A percentile compares a stretch with the other conserved stretches of the same genome.
Evolutionary conservation across 179 eudicot genomes (phyloP).

Genomic region (Pouteria campechiana): DNA sequence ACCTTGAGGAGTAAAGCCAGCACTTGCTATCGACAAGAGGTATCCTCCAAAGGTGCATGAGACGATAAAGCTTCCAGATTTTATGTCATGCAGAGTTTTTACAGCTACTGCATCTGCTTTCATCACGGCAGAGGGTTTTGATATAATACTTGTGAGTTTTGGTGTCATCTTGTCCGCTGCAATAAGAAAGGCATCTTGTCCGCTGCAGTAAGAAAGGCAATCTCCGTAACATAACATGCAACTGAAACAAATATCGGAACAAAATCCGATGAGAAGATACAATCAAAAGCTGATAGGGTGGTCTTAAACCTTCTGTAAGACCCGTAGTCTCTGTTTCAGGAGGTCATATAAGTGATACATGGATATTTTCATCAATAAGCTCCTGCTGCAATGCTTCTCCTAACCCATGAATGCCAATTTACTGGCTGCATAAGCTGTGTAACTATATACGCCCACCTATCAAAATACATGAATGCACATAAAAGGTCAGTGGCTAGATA

Average conservation of each 20-base stretch:
- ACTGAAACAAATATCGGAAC: no score
- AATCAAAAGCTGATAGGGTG: no score
- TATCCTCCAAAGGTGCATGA: constrained; percentile 76
- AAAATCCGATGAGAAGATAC: no score
- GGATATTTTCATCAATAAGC: constrained; percentile 70
- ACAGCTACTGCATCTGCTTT: constrained; percentile 85
- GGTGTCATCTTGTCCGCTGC: constrained; percentile 56
- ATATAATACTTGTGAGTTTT: constrained; percentile 58
- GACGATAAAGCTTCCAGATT: constrained; percentile 49
- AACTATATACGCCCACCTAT: constrained; percentile 92
- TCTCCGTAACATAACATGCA: no score
- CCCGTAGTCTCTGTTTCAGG: constrained; percentile 97
- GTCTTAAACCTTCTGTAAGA: constrained; percentile 42
- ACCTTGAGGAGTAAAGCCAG: constrained; percentile 86
- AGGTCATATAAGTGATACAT: constrained; percentile 77
- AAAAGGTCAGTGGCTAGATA: background rate
- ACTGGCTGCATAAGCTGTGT: constrained; percentile 94
- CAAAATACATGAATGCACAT: background rate
- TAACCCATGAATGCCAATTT: constrained; percentile 83
- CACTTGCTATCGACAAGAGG: constrained; percentile 49
- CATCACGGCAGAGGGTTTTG: constrained; percentile 75
- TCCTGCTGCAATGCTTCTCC: constrained; percentile 95
- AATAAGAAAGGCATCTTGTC: no score
- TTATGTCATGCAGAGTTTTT: constrained; percentile 57
- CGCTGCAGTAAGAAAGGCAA: constrained; percentile 62